Base-by-base conservation (phyloP, 345 rosid genomes). In the Erodium maritimum region DNA sequence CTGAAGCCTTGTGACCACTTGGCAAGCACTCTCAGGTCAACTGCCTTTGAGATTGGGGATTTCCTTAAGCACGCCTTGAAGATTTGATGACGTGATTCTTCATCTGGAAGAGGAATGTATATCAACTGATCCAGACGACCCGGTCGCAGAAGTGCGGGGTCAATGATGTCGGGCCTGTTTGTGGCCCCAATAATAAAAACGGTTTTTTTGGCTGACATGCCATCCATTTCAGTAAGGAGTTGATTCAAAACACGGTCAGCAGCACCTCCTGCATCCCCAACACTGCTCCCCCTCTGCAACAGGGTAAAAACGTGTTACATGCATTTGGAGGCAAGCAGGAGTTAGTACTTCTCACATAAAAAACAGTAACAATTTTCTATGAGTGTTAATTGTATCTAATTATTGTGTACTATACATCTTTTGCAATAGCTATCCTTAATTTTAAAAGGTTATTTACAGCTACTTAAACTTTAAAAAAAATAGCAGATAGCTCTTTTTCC, bases 221-320 rank as follows among this genome's bases (percentile, higher is more conserved):
- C 86, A 69, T 84, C 90, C 90, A 84, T 84, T 72, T 84, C 90
- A 5, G 90, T 81, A 24, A 79, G 75, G 63, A 81, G 90, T 73
- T 84, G 87, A 66, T 84, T 84, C 73, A 84, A 25, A 52, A 84
- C 90, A 37, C 84, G 69, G 59, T 84, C 90, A 19, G 87, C 90
- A 18, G 90, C 85, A 59, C 83, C 85, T 54, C 90, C 90, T 4
- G 80, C 87, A 69, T 84, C 85, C 23, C 86, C 90, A 22, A 68
- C 75, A 61, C 84, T 79, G 71, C 62, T 77, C 61, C 90, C 90
- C 65, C 90, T 81, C 90, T 82, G 71, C 66, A 25, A 71, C 50
- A 66, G 20, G 64, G 19, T 16, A 55, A 13, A 53, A 37, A 55
- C 11, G 42, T 7, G 14, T 22, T 3, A 18, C 66, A 46, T 11